Evolutionary conservation across 2,329 filamentous ascomycete species (phyloP), one percentile per base, ranked within the genome.

Genomic region (Mycosphaerella arachidis): DNA sequence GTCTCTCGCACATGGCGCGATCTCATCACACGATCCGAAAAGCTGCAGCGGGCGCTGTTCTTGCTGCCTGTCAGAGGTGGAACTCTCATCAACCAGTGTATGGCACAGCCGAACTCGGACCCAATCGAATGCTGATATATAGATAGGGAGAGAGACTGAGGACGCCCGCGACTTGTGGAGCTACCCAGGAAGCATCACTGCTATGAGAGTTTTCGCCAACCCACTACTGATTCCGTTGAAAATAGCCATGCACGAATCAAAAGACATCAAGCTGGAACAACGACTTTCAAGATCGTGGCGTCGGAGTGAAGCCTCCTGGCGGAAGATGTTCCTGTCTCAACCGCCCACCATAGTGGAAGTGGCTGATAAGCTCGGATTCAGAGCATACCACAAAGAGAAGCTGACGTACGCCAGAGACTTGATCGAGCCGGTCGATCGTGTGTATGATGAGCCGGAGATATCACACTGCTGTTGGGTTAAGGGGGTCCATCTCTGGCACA

Each of bases 1-100:
- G 53, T 62, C n/a, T 59, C 51, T 20, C 31, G 37, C 20, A 16
- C 24, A 27, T 59, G 29, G 24, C 16, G 50, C 6, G 43, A 27
- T 6, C n/a, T 54, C 12, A 43, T 59, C 43, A 48, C 33, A n/a
- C 27, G 31, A 2, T 50, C 29, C 13, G 6, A 29, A 10, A 53
- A 53, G 29, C 35, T 50, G 3, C 51, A 55, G 27, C 37, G 33
- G 7, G 51, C 40, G 24, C 43, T 59, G 0, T 59, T 59, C 51
- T 53, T 51, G 20, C 37, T 29, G 31, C 18, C 53, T 12, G 20
- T 50, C 20, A n/a, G 29, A 16, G 40, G 40, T 16, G 40, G 40
- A 40, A 6, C 37, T 40, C 12, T 40, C 10, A n/a, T 16, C 12
- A 40, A 40, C 13, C 10, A 40, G 6, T 40, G 37, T 40, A n/a